These are phyloP conservation scores for Trichothecium roseum DNA, from an alignment of 2,329 filamentous ascomycete genomes.

Conservation along the genomic window DNA sequence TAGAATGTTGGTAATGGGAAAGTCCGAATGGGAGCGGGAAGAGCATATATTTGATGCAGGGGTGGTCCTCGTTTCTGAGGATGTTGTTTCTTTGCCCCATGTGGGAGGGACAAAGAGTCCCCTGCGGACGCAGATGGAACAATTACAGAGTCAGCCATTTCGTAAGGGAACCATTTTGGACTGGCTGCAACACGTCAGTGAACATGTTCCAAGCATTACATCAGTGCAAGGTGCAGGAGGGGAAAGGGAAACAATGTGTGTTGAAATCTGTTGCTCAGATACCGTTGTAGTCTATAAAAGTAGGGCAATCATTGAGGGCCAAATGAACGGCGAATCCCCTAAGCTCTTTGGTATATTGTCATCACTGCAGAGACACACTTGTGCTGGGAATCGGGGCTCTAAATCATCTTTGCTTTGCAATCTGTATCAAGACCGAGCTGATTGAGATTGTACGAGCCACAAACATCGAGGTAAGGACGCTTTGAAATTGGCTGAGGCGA, in stretches of 20 bases:
- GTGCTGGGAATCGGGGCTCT: background rate
- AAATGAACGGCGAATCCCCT: conserved; percentile 46
- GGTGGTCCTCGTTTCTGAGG: conserved; percentile 26
- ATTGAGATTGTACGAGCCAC: background rate
- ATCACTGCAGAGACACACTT: conserved; percentile 33
- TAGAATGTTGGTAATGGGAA: conserved; percentile 82
- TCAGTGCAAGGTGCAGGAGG: conserved; percentile 2
- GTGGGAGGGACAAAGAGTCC: background rate
- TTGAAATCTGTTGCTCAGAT: conserved; percentile 55
- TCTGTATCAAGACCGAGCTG: no score
- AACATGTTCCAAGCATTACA: conserved; percentile 1
- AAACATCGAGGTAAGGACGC: background rate
- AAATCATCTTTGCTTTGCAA: no score
- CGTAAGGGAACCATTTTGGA: conserved; percentile 34
- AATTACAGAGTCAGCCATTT: conserved; percentile 29
- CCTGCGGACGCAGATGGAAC: no score
- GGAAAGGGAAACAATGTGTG: conserved; percentile 9
- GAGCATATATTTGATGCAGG: conserved; percentile 66
- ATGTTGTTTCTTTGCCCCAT: conserved; percentile 1
- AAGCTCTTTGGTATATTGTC: conserved; percentile 38
- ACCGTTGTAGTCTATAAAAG: conserved; percentile 90
- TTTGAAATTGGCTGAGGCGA: no score
- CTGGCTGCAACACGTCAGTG: conserved; percentile 14
- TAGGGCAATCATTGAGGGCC: conserved; percentile 52
- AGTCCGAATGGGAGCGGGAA: conserved; percentile 69